Evolutionary conservation across 169 alveolate genomes (phyloP).

Genomic region (Fabrea salina): DNA sequence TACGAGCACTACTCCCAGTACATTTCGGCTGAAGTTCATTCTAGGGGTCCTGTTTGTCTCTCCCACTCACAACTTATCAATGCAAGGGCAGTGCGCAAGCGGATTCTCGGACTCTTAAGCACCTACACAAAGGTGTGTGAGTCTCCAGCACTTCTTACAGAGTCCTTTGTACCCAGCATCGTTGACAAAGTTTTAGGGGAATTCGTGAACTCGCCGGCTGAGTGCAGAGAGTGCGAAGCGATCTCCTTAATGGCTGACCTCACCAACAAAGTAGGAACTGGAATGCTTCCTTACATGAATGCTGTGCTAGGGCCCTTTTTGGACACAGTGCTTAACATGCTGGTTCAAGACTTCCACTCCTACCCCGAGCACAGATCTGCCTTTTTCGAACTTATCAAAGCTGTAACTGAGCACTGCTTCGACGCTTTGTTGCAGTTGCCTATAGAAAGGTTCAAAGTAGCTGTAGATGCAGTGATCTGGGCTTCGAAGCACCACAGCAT

Average conservation of each 20-base stretch:
- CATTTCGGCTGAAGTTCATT: constrained; percentile 64
- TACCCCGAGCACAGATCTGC: constrained; percentile 80
- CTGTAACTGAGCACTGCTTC: constrained; percentile 60
- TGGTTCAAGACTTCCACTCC: constrained; percentile 64
- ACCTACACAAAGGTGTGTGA: constrained; percentile 52
- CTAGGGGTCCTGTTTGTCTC: constrained; percentile 48
- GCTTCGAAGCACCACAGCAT: constrained; percentile 81
- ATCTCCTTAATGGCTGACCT: constrained; percentile 60
- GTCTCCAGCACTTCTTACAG: constrained; percentile 37
- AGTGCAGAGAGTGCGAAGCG: constrained; percentile 79
- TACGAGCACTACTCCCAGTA: constrained; percentile 71
- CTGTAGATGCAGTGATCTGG: constrained; percentile 77
- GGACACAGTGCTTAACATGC: constrained; percentile 66
- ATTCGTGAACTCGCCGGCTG: constrained; percentile 53
- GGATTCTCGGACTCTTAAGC: constrained; percentile 63
- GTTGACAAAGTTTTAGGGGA: constrained; percentile 59
- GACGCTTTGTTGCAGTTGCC: constrained; percentile 68
- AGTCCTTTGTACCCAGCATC: constrained; percentile 55
- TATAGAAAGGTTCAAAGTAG: constrained; percentile 67
- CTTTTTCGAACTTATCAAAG: constrained; percentile 71
- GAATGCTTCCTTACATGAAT: constrained; percentile 52
- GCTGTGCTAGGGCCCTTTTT: constrained; percentile 58
- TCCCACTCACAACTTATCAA: constrained; percentile 47
- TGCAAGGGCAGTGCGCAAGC: constrained; percentile 67
- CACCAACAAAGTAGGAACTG: constrained; percentile 55